phyloP scores from a whole-genome alignment of 176 grass and related monocot species.

The Saccharum spontaneum region DNA sequence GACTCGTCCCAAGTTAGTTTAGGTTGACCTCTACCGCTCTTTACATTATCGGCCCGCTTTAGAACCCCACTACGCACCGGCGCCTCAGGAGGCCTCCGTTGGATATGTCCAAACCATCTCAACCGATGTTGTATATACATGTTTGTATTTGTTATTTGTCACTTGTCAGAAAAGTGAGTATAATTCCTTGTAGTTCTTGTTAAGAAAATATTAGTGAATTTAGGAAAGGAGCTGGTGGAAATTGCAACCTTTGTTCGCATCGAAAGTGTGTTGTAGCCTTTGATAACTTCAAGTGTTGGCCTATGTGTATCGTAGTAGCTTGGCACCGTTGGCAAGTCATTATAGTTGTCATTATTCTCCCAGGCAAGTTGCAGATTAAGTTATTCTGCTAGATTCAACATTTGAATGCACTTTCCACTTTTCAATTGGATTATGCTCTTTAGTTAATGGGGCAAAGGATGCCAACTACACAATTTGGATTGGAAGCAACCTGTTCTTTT shows the following conservation, averaged over 20 bases:
- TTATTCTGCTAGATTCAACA: conserved; percentile 6
- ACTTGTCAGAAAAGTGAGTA: neutral
- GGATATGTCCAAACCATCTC: too few species aligned
- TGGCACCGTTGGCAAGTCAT: neutral
- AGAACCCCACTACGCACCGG: too few species aligned
- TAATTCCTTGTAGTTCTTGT: neutral
- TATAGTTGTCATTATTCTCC: neutral
- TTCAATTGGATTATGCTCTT: neutral
- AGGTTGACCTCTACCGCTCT: too few species aligned
- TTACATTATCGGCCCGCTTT: too few species aligned
- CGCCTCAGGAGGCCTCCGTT: too few species aligned
- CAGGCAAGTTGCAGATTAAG: neutral
- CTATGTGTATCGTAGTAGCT: neutral
- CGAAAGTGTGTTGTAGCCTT: neutral
- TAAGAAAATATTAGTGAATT: conserved; percentile 9
- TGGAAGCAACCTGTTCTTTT: neutral
- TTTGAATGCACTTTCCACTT: neutral
- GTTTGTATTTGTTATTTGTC: neutral
- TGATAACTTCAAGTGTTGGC: neutral
- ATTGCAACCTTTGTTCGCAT: neutral
- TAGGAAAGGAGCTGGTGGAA: neutral
- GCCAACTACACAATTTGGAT: neutral
- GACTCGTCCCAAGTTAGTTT: too few species aligned
- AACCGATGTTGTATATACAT: too few species aligned
- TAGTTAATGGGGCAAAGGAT: conserved; percentile 2